Evolutionary conservation across 495 filamentous ascomycete species (phyloP).

Genomic region (Lentithecium fluviatile): DNA sequence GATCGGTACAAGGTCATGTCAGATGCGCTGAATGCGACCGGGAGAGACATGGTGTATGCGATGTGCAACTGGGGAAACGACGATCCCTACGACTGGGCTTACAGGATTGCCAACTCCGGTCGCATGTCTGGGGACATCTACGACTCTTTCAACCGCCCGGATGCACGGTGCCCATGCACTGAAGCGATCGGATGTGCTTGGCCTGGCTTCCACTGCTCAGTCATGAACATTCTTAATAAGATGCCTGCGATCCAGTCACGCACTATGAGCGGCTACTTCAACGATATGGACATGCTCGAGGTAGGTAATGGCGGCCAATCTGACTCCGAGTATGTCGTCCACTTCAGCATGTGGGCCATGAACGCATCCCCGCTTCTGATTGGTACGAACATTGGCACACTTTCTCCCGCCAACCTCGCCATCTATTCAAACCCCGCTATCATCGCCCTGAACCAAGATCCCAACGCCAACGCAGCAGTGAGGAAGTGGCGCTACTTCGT

Average conservation of each 20-base stretch:
- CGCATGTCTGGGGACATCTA: constrained; percentile 57
- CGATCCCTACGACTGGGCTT: constrained; percentile 52
- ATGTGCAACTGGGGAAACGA: constrained; percentile 65
- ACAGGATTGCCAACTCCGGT: constrained; percentile 58
- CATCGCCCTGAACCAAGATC: constrained; percentile 35
- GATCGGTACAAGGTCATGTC: constrained; percentile 60
- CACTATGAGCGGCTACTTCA: constrained; percentile 35
- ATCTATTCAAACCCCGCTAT: constrained; percentile 38
- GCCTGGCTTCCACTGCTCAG: constrained; percentile 56
- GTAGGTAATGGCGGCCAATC: constrained; percentile 38
- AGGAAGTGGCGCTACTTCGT: constrained; percentile 32
- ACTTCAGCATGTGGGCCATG: constrained; percentile 40
- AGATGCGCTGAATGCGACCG: constrained; percentile 56
- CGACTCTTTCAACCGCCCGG: constrained; percentile 42
- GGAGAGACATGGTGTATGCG: constrained; percentile 60
- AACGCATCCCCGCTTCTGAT: constrained; percentile 35
- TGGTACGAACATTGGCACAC: constrained; percentile 33
- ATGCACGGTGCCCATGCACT: constrained; percentile 39
- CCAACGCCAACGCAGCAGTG: constrained; percentile 15
- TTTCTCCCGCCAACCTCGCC: constrained; percentile 34
- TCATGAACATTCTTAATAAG: constrained; percentile 46
- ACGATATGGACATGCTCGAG: constrained; percentile 44
- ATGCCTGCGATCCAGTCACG: constrained; percentile 29
- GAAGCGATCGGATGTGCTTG: constrained; percentile 48
- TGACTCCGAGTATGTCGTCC: constrained; percentile 39